Conservation (phyloP, 345 rosid species). For the Boechera divaricarpa region DNA sequence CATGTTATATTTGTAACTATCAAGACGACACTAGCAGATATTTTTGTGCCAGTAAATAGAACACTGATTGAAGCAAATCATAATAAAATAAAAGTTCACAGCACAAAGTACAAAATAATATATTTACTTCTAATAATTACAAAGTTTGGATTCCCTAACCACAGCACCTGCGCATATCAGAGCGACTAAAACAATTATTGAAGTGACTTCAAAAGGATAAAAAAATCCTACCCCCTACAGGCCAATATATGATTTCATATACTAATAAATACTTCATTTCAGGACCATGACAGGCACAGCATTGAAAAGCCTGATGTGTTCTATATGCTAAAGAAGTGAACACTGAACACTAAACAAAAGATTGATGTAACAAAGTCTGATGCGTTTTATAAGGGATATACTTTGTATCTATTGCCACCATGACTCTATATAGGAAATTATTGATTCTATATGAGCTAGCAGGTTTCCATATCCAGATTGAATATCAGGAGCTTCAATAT, state of each 20-base stretch:
- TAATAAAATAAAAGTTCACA: neutral
- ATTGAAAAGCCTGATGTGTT: neutral
- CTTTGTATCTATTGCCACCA: neutral
- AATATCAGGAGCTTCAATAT: neutral
- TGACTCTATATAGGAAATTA: slow-evolving; percentile 3
- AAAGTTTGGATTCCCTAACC: neutral
- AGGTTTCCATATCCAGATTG: slow-evolving; percentile 6
- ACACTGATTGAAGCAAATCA: slow-evolving; percentile 10
- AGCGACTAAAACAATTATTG: neutral
- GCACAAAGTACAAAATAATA: slow-evolving; percentile 2
- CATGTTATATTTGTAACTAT: slow-evolving; percentile 6
- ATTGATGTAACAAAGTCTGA: neutral
- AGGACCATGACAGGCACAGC: neutral
- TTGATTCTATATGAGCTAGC: neutral
- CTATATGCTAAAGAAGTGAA: slow-evolving; percentile 6
- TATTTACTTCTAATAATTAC: neutral
- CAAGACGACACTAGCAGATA: slow-evolving; percentile 1
- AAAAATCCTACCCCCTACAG: neutral
- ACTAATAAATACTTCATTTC: neutral
- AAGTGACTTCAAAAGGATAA: neutral
- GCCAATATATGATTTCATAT: neutral
- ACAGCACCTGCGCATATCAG: neutral
- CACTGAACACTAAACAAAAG: slow-evolving; percentile 6
- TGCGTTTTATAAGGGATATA: neutral
- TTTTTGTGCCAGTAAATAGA: slow-evolving; percentile 17